Evolutionary conservation across 2,329 filamentous ascomycete genomes (phyloP).

Genomic region (Penicillium sp.): DNA sequence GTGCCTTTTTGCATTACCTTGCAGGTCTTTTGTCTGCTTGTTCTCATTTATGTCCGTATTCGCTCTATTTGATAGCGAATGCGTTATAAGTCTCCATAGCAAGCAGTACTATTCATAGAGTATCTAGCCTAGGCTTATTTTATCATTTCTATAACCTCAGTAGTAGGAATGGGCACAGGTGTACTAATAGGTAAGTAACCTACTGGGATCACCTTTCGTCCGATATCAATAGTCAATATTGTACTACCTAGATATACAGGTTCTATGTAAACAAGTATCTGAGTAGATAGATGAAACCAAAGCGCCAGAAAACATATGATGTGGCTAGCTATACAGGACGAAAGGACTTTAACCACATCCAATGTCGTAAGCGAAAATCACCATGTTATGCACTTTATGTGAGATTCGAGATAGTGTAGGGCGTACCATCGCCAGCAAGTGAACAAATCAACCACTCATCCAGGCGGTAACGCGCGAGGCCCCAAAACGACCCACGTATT

Average conservation of each 20-base stretch:
- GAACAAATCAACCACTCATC: constrained; percentile 66
- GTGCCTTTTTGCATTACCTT: neutral
- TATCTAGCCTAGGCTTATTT: neutral
- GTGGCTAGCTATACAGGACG: neutral
- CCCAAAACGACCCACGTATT: constrained; percentile 82
- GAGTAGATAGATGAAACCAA: neutral
- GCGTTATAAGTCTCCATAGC: neutral
- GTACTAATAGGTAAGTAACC: neutral
- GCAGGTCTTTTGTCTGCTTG: neutral
- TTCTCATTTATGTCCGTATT: neutral
- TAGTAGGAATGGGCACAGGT: too few species aligned
- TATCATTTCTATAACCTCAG: too few species aligned
- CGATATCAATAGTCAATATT: neutral
- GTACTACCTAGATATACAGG: neutral
- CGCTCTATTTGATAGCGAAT: neutral
- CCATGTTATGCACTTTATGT: neutral
- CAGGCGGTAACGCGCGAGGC: constrained; percentile 80
- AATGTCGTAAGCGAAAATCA: neutral
- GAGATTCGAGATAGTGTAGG: neutral
- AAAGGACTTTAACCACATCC: neutral
- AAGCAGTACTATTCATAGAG: neutral
- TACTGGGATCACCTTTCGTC: neutral
- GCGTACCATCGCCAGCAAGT: neutral
- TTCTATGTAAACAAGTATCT: neutral
- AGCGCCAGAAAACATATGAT: neutral